Percentiles rank a stretch among this genome's conserved stretches.
phyloP scores from a whole-genome alignment of 148 eudicot species.

The Spergularia marina region DNA sequence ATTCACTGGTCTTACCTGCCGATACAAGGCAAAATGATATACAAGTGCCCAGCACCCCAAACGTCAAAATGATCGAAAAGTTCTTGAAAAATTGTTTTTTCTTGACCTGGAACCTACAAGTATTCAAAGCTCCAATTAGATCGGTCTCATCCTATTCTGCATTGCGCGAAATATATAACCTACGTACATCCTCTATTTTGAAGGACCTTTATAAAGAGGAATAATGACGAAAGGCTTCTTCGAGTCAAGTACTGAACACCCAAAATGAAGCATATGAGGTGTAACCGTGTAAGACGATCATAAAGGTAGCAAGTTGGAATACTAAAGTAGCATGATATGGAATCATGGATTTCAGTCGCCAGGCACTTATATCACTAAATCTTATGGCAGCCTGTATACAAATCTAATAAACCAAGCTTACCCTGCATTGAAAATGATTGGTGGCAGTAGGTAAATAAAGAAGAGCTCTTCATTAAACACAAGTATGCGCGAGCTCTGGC shows the following conservation, averaged over 20 bases:
- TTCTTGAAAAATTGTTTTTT: constrained; percentile 94
- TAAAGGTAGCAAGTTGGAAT: background rate
- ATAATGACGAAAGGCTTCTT: background rate
- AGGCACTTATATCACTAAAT: background rate
- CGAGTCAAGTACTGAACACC: constrained; percentile 1
- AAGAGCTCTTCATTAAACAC: constrained; percentile 87
- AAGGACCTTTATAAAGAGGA: background rate
- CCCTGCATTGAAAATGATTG: constrained; percentile 99
- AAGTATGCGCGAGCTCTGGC: constrained; percentile 61
- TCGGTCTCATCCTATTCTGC: background rate
- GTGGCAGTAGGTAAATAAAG: constrained; percentile 93
- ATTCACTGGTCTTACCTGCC: constrained; percentile 45
- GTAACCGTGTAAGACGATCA: background rate
- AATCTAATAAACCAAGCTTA: constrained; percentile 27
- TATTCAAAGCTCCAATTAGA: constrained; percentile 5
- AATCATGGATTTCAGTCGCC: background rate
- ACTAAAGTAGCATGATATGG: background rate
- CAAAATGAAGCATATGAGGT: background rate
- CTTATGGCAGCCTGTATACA: background rate
- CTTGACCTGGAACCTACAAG: constrained; percentile 91
- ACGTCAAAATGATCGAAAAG: constrained; percentile 67
- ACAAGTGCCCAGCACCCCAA: constrained; percentile 84
- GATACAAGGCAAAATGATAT: constrained; percentile 85
- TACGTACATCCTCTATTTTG: background rate
- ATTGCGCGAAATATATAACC: background rate